phyloP scores from a whole-genome alignment of 2,329 filamentous ascomycete species.

The Alternaria alternata region DNA sequence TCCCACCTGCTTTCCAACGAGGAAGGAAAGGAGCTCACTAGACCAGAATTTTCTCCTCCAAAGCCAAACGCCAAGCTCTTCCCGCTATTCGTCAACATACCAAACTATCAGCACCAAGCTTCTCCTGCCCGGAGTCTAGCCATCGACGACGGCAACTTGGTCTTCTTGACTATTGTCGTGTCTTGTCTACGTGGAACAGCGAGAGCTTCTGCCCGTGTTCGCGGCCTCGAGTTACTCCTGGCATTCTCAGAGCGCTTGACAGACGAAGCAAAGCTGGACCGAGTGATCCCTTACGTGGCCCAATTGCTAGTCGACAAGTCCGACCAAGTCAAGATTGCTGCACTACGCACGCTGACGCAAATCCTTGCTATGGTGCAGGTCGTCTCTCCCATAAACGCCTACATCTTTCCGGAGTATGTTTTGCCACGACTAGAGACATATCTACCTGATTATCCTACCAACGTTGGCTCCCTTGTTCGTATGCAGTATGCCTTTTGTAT shows the following conservation, averaged over 20 bases:
- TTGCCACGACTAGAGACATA: constrained; percentile 67
- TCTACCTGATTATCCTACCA: constrained; percentile 55
- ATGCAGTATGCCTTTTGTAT: constrained; percentile 94
- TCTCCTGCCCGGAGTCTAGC: constrained; percentile 67
- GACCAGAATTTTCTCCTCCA: constrained; percentile 40
- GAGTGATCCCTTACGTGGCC: constrained; percentile 90
- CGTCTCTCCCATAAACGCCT: constrained; percentile 78
- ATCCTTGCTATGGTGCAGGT: constrained; percentile 82
- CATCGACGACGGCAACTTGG: constrained; percentile 86
- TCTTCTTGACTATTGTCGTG: constrained; percentile 89
- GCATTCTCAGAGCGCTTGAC: constrained; percentile 91
- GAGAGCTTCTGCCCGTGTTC: constrained; percentile 83
- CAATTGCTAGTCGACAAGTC: constrained; percentile 81
- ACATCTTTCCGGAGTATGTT: constrained; percentile 72
- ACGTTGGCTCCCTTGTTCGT: constrained; percentile 73
- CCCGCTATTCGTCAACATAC: constrained; percentile 84
- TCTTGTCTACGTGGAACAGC: constrained; percentile 90
- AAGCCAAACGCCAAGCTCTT: constrained; percentile 68
- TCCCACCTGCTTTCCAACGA: constrained; percentile 88
- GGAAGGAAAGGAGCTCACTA: constrained; percentile 56
- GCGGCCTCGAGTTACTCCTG: constrained; percentile 88
- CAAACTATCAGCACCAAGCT: constrained; percentile 79
- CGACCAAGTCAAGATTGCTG: constrained; percentile 84
- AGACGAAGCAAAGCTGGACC: constrained; percentile 94
- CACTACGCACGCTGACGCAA: constrained; percentile 86